These are phyloP conservation scores for Auriculariales sp. DNA, from an alignment of 768 basidiomycete species.

Conservation along the genomic window DNA sequence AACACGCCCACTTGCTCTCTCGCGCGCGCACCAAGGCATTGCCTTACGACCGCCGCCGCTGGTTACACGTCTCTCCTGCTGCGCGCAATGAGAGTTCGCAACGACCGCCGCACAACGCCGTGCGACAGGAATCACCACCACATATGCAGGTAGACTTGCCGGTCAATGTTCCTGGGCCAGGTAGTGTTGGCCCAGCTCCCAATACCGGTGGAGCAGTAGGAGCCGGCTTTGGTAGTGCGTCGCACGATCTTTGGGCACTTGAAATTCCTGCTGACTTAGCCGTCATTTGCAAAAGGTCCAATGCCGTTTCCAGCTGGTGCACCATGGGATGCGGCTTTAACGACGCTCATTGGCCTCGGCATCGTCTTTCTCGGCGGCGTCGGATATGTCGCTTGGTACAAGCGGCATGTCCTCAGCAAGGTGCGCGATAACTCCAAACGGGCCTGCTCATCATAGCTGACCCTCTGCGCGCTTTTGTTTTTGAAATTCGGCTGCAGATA, in stretches of 20 bases:
- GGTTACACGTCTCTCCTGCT: too few species aligned
- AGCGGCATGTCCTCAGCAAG: constrained; percentile 67
- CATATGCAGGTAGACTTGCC: background rate
- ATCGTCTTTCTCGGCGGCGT: constrained; percentile 61
- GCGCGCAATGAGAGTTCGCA: too few species aligned
- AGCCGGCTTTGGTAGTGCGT: background rate
- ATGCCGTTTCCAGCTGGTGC: background rate
- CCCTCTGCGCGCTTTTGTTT: too few species aligned
- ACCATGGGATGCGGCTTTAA: constrained; percentile 34
- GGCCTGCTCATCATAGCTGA: background rate
- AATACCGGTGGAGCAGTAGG: too few species aligned
- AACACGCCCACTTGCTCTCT: too few species aligned
- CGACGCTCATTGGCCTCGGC: constrained; percentile 44
- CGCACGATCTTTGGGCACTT: background rate
- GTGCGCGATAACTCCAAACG: constrained; percentile 21
- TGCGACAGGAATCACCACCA: too few species aligned
- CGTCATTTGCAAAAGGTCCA: too few species aligned
- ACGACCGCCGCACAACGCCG: too few species aligned
- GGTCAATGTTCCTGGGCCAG: background rate
- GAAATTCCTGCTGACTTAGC: too few species aligned
- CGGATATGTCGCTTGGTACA: constrained; percentile 67
- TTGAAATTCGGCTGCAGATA: too few species aligned
- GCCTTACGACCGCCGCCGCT: too few species aligned
- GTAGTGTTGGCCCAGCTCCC: background rate
- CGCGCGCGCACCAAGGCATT: too few species aligned